phyloP scores from a whole-genome alignment of 352 stramenopile species.

The Elongisporangium undulatum region DNA sequence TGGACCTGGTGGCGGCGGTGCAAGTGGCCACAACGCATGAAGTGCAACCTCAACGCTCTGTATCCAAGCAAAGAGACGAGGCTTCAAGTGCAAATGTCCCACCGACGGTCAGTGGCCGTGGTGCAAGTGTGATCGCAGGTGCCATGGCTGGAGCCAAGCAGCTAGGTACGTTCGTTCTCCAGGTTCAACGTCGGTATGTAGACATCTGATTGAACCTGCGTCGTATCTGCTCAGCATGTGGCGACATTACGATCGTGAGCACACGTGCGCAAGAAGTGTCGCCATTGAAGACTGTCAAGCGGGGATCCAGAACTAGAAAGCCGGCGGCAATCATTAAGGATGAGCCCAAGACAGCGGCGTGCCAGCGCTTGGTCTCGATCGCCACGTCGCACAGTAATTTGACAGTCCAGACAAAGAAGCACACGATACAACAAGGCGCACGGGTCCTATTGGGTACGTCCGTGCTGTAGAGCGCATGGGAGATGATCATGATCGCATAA shows the following conservation, averaged over 20 bases:
- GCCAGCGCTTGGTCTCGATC: conserved; percentile 19
- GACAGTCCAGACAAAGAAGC: conserved; percentile 25
- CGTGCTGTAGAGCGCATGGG: neutral
- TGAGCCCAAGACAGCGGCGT: conserved; percentile 11
- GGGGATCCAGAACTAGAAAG: neutral
- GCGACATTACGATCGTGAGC: conserved; percentile 26
- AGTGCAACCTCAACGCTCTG: neutral
- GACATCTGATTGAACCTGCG: neutral
- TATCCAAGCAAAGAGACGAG: neutral
- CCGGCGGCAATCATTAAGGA: neutral
- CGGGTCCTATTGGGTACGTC: conserved; percentile 28
- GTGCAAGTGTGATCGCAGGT: conserved; percentile 33
- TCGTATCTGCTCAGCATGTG: conserved; percentile 24
- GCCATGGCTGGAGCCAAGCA: conserved; percentile 39
- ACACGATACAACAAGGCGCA: conserved; percentile 9
- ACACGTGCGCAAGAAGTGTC: conserved; percentile 4
- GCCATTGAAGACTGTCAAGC: neutral
- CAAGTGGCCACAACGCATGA: conserved; percentile 16
- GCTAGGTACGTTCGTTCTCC: conserved; percentile 17
- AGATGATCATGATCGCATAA: neutral
- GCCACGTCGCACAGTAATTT: conserved; percentile 16
- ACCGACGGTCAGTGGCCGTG: conserved; percentile 12
- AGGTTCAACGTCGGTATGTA: neutral
- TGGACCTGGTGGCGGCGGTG: conserved; percentile 49
- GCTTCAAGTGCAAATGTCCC: neutral